Evolutionary conservation across 1,284 basidiomycete species (phyloP).

Genomic region (Sanguinoderma infundibulare): DNA sequence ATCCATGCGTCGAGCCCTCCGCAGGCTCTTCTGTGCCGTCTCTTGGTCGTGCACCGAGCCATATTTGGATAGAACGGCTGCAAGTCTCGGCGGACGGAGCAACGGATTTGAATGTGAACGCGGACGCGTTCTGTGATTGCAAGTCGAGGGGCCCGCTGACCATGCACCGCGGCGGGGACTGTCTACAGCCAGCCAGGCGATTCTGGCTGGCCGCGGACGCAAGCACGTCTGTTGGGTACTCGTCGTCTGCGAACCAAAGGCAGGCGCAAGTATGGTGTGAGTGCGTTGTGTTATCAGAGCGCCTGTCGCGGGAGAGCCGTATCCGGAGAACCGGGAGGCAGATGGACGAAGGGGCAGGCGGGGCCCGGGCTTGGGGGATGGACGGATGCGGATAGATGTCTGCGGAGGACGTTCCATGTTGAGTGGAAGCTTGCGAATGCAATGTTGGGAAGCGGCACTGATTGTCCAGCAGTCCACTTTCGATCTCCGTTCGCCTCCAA

Average conservation of each 20-base stretch:
- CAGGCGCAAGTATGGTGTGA: conserved; percentile 9
- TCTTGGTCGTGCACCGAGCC: conserved; percentile 1
- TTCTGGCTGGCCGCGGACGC: neutral
- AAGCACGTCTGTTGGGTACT: too few relatives aligned
- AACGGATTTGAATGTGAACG: neutral
- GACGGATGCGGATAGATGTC: conserved; percentile 13
- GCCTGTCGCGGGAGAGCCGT: conserved; percentile 7
- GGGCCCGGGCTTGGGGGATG: conserved; percentile 11
- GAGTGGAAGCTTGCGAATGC: conserved; percentile 6
- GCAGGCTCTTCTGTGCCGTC: conserved; percentile 3
- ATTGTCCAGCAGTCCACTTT: conserved; percentile 14
- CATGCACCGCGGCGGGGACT: conserved; percentile 8
- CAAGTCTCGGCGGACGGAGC: conserved; percentile 9
- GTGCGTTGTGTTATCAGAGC: conserved; percentile 18
- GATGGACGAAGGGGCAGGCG: conserved; percentile 4
- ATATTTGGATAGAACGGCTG: conserved; percentile 15
- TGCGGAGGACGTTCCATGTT: conserved; percentile 10
- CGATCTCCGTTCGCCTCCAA: conserved; percentile 16
- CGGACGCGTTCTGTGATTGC: neutral
- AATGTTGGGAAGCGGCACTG: conserved; percentile 13
- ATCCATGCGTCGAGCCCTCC: conserved; percentile 12
- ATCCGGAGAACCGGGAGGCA: neutral
- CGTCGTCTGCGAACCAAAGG: neutral
- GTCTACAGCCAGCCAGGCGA: neutral
- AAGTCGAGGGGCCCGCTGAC: conserved; percentile 8